These are phyloP conservation scores for Astragalus membranaceus DNA, from an alignment of 306 rosid genomes.

Conservation along the genomic window DNA sequence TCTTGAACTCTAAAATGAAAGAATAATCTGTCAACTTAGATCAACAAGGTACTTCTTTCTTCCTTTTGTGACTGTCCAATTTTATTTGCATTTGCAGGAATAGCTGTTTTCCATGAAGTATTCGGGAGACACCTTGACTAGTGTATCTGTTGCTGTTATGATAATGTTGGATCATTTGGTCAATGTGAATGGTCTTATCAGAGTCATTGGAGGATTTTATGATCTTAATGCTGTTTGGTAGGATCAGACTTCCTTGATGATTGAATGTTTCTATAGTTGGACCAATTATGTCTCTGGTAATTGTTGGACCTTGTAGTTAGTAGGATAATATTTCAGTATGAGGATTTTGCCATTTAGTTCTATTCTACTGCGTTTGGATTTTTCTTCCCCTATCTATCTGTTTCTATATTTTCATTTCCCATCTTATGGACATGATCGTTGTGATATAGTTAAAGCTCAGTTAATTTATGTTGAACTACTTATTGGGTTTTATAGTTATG, in stretches of 20 bases:
- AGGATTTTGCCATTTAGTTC: slow-evolving; percentile 15
- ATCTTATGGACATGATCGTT: slow-evolving; percentile 4
- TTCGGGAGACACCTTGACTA: slow-evolving; percentile 14
- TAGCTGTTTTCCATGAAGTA: slow-evolving; percentile 15
- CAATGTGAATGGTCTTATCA: slow-evolving; percentile 36
- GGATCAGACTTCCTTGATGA: slow-evolving; percentile 42
- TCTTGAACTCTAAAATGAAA: neutral
- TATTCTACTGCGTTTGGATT: neutral
- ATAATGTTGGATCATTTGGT: slow-evolving; percentile 29
- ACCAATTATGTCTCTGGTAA: slow-evolving; percentile 28
- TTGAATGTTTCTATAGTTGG: slow-evolving; percentile 32
- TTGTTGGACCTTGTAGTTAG: slow-evolving; percentile 30
- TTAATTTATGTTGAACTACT: slow-evolving; percentile 45
- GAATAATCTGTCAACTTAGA: neutral
- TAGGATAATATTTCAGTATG: slow-evolving; percentile 22
- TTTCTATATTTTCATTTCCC: slow-evolving; percentile 4
- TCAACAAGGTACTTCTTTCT: neutral
- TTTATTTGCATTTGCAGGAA: slow-evolving; percentile 31
- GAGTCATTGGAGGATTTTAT: slow-evolving; percentile 30
- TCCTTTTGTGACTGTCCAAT: neutral
- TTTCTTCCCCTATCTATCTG: neutral
- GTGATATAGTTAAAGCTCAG: slow-evolving; percentile 15
- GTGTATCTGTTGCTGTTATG: slow-evolving; percentile 36
- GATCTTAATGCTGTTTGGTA: slow-evolving; percentile 55
- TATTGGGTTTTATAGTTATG: slow-evolving; percentile 86